Percentiles rank a stretch among this genome's conserved stretches.
phyloP scores from a whole-genome alignment of 768 basidiomycete species.

The Psilocybe sp. region DNA sequence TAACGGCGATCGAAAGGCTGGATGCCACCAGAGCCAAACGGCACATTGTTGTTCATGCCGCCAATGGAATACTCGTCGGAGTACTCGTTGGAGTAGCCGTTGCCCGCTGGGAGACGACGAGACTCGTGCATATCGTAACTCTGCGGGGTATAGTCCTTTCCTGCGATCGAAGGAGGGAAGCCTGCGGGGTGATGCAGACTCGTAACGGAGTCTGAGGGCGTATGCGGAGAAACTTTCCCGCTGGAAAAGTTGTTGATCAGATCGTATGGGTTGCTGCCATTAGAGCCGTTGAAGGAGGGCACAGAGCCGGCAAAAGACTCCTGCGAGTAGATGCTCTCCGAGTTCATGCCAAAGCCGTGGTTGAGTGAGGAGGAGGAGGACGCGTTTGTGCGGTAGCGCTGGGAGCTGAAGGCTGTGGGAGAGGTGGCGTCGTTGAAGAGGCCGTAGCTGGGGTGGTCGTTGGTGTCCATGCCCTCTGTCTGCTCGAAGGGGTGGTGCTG shows the following conservation, averaged over 20 bases:
- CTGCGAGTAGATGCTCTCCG: conserved; percentile 59
- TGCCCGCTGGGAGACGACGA: conserved; percentile 28
- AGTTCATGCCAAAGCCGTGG: conserved; percentile 45
- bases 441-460: conserved; percentile 63
- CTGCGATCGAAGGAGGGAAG: conserved; percentile 43
- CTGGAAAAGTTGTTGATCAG: conserved; percentile 62
- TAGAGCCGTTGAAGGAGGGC: conserved; percentile 52
- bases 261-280: conserved; percentile 56
- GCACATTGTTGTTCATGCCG: conserved; percentile 43
- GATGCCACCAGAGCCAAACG: conserved; percentile 47
- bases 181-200: conserved; percentile 53
- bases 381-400: conserved; percentile 70
- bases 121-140: conserved; percentile 57
- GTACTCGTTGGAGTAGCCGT: conserved; percentile 57
- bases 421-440: conserved; percentile 52
- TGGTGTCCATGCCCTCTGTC: conserved; percentile 48
- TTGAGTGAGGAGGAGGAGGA: conserved; percentile 68
- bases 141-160: conserved; percentile 59
- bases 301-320: conserved; percentile 59
- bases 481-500: conserved; percentile 30
- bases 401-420: conserved; percentile 42
- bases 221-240: conserved; percentile 75
- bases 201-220: conserved; percentile 62
- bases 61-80: conserved; percentile 61
- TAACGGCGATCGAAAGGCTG: conserved; percentile 62